phyloP scores from a whole-genome alignment of 371 early-diverging fungal species.

The Choanephora cucurbitarum region DNA sequence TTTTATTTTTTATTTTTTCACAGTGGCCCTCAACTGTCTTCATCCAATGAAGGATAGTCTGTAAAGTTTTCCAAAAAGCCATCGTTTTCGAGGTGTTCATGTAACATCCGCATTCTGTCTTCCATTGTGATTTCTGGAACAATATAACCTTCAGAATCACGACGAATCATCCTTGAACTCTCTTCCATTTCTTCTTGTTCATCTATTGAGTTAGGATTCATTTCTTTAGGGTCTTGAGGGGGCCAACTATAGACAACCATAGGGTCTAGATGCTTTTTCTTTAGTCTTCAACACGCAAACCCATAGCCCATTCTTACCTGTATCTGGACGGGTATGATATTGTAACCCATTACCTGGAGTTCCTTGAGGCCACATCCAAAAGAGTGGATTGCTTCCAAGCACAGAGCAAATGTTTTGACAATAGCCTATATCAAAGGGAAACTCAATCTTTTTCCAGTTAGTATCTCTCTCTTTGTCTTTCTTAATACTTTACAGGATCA shows the following conservation, averaged over 20 bases:
- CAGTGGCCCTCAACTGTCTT: no score
- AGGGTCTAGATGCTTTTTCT: no score
- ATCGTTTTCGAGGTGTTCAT: slow-evolving; percentile 5
- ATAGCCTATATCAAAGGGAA: slow-evolving; percentile 95
- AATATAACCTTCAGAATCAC: slow-evolving; percentile 57
- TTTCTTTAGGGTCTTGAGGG: slow-evolving; percentile 30
- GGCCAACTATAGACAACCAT: slow-evolving; percentile 32
- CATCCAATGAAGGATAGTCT: background rate
- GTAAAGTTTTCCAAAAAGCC: background rate
- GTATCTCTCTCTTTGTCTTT: no score
- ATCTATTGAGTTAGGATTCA: slow-evolving; percentile 11
- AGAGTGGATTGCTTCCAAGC: slow-evolving; percentile 66
- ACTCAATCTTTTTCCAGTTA: slow-evolving; percentile 62
- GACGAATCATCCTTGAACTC: slow-evolving; percentile 30
- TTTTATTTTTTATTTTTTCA: no score
- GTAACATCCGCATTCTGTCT: slow-evolving; percentile 31
- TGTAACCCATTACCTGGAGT: slow-evolving; percentile 75
- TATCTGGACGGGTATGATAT: slow-evolving; percentile 54
- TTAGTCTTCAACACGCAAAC: no score
- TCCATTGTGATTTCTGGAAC: slow-evolving; percentile 46
- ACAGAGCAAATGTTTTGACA: slow-evolving; percentile 77
- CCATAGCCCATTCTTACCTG: no score
- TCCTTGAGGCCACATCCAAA: slow-evolving; percentile 72
- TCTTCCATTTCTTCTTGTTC: slow-evolving; percentile 4
- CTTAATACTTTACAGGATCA: slow-evolving; percentile 18